These are phyloP conservation scores for Chlamydomonas incerta DNA, from an alignment of 139 green algal genomes.

Conservation along the genomic window DNA sequence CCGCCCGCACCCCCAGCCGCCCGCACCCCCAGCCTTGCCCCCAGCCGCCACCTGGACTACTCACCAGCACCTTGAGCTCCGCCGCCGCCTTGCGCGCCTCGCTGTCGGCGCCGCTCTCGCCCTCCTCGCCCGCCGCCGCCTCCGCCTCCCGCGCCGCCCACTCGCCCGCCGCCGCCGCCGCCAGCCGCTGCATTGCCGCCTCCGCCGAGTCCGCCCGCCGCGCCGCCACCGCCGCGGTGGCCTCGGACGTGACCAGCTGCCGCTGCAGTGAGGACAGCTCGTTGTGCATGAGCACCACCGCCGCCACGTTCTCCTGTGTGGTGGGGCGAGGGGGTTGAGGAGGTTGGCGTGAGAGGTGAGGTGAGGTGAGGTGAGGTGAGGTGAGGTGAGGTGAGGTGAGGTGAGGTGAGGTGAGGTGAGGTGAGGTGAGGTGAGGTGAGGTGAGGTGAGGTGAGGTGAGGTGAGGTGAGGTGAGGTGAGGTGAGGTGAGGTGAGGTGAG, in stretches of 20 bases:
- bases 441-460: too few species aligned
- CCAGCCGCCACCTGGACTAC: too few species aligned
- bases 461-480: too few species aligned
- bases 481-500: too few species aligned
- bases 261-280: slow-evolving; percentile 53
- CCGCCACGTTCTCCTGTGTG: slow-evolving; percentile 54
- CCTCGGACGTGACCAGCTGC: slow-evolving; percentile 35
- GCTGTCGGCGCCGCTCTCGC: not conserved
- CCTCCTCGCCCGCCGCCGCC: not conserved
- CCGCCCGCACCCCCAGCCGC: too few species aligned
- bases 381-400: too few species aligned
- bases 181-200: slow-evolving; percentile 17
- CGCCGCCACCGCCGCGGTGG: slow-evolving; percentile 12
- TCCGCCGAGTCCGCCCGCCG: slow-evolving; percentile 29
- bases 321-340: not conserved
- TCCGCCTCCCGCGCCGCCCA: not conserved
- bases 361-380: too few species aligned
- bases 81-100: not conserved
- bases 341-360: not conserved
- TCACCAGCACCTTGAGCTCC: slow-evolving; percentile 32
- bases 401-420: not conserved
- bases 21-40: too few species aligned
- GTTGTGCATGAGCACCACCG: slow-evolving; percentile 61
- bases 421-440: not conserved
- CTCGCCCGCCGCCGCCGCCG: not conserved